phyloP scores from a whole-genome alignment of 2,329 filamentous ascomycete species.

The Sporothrix dimorphospora region DNA sequence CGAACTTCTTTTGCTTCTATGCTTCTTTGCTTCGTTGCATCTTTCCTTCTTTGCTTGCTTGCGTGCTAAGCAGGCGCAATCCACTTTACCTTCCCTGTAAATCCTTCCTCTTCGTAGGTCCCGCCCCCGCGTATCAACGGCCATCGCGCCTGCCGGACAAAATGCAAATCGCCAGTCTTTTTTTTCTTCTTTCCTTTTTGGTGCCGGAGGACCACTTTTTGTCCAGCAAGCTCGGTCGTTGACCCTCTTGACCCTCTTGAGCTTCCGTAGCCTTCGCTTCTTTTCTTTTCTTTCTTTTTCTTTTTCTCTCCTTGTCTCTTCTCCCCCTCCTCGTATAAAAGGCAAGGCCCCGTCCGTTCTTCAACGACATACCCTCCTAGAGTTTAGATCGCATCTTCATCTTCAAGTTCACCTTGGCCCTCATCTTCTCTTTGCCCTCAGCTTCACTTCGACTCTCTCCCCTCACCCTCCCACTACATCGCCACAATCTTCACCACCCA shows the following conservation, averaged over 20 bases:
- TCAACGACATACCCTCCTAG: neutral
- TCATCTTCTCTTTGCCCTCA: neutral
- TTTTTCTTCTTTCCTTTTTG: neutral
- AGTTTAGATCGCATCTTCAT: neutral
- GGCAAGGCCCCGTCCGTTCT: neutral
- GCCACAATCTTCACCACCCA: neutral
- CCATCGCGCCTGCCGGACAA: constrained; percentile 15
- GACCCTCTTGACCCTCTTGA: neutral
- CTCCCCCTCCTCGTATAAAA: neutral
- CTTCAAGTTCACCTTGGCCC: neutral
- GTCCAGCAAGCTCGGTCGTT: neutral
- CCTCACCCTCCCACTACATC: neutral
- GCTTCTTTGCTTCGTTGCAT: too few species aligned
- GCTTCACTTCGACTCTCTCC: neutral
- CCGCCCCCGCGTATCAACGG: constrained; percentile 12
- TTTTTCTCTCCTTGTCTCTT: neutral
- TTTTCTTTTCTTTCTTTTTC: constrained; percentile 17
- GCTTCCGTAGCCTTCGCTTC: constrained; percentile 9
- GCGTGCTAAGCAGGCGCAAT: constrained; percentile 12
- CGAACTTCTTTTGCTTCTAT: neutral
- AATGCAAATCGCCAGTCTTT: neutral
- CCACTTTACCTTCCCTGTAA: neutral
- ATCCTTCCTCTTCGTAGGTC: neutral
- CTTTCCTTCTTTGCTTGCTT: too few species aligned
- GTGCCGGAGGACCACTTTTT: constrained; percentile 16